Evolutionary conservation across 352 stramenopile genomes (phyloP).

Genomic region (Phytophthora colocasiae): DNA sequence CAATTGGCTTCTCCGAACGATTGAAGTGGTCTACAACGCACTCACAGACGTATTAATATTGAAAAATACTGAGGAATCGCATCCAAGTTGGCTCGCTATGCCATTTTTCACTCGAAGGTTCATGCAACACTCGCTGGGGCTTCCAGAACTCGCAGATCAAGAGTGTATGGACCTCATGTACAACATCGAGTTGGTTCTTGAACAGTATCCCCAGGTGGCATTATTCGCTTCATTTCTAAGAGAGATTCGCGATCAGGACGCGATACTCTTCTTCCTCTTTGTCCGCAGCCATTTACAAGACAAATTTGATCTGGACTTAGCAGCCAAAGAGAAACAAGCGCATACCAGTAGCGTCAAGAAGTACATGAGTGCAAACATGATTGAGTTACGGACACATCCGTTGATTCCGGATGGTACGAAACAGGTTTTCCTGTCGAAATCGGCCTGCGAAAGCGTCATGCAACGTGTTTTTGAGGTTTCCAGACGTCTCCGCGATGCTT

Average conservation of each 20-base stretch:
- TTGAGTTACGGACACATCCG: conserved; percentile 46
- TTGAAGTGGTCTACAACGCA: conserved; percentile 76
- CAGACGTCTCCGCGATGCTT: conserved; percentile 4
- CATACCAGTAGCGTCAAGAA: conserved; percentile 47
- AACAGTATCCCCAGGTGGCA: conserved; percentile 54
- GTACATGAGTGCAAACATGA: conserved; percentile 45
- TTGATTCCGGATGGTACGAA: conserved; percentile 69
- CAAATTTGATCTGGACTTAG: conserved; percentile 62
- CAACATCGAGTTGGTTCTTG: conserved; percentile 60
- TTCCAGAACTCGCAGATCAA: conserved; percentile 67
- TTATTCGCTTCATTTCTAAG: conserved; percentile 73
- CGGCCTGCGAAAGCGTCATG: conserved; percentile 58
- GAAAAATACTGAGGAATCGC: conserved; percentile 13
- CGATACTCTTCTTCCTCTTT: conserved; percentile 69
- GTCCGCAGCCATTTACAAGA: conserved; percentile 53
- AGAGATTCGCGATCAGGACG: conserved; percentile 74
- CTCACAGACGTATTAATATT: conserved; percentile 37
- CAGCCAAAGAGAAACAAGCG: conserved; percentile 65
- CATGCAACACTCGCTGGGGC: conserved; percentile 58
- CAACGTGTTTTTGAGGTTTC: conserved; percentile 48
- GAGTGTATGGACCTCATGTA: conserved; percentile 77
- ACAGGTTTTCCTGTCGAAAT: conserved; percentile 46
- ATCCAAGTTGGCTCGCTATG: conserved; percentile 48
- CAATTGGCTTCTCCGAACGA: conserved; percentile 67
- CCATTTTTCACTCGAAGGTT: conserved; percentile 64